Base-by-base conservation (phyloP, 257 asterid species). In the Nicotiana attenuata region DNA sequence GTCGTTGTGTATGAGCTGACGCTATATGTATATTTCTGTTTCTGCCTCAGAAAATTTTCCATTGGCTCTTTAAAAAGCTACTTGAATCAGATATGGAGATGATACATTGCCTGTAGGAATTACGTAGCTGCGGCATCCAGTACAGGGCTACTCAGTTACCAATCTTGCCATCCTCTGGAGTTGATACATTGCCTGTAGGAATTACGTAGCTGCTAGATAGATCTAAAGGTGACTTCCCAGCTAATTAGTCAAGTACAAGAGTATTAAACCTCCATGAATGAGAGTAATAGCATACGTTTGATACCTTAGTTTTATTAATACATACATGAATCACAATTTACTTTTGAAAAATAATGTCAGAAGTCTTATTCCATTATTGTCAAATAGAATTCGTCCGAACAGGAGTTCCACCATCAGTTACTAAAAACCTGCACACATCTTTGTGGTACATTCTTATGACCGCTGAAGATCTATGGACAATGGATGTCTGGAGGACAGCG, bases 1-100 rank as follows among this genome's bases (percentile, higher is more conserved):
- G 87, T 87, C 89, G 93, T 75, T 92, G 92, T 3, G 97, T 92
- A 92, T 26, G 28, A 1, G 28, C 28, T 26, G 28, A 1, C 1
- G 1, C 28, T 26, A 26, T 4, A 89, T 29, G 24, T 4, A 26
- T 26, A 26, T 26, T 1, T 26, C 28, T 1, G 28, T 1, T 26
- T 26, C 28, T 26, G 28, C 1, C 15, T 81, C 52, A 16, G 5
- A 10, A 14, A 9, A 24, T 52, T 81, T 84, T 8, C 0, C 76
- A 61, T 26, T 1, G 28, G 28, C 28, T 26, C 28, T 26, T 26
- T 26, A 26, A 26, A 26, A 26, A 26, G 28, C 28, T 26, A 1
- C 28, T 26, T 26, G 28, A 26, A 26, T 26, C 28, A 26, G 28
- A 26, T 26, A 26, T 26, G 28, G 28, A 26, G 28, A 26, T 26